Conservation (phyloP, 805 yeast genomes). For the Blastobotrys attinorum region DNA sequence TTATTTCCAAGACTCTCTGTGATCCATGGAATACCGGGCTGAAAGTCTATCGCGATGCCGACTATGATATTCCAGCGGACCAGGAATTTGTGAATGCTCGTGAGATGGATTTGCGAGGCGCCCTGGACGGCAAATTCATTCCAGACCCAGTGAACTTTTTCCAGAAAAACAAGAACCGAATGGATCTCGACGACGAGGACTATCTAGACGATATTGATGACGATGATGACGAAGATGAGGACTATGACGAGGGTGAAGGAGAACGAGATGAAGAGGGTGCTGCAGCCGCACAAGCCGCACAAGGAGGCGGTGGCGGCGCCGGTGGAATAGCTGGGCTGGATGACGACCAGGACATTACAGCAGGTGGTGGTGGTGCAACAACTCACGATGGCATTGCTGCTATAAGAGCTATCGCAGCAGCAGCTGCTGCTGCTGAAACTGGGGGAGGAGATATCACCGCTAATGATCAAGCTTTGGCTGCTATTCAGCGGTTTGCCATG, state of each 20-base stretch:
- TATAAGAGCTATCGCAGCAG: no score
- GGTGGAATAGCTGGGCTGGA: no score
- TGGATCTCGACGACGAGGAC: constrained; percentile 1
- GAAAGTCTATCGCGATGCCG: constrained; percentile 8
- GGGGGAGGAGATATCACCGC: no score
- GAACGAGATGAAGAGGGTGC: no score
- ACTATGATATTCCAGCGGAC: neutral
- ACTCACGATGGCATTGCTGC: no score
- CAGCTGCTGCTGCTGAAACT: no score
- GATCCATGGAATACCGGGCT: constrained; percentile 56
- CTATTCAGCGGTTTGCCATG: no score
- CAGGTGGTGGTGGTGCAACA: no score
- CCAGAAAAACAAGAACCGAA: neutral
- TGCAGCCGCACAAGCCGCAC: no score
- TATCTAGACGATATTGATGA: constrained; percentile 3
- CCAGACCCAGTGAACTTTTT: constrained; percentile 5
- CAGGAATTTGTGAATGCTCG: neutral
- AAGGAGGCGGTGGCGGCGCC: no score
- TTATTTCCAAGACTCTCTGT: constrained; percentile 51
- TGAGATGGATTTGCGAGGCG: constrained; percentile 5
- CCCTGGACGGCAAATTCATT: constrained; percentile 13
- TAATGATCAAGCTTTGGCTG: no score
- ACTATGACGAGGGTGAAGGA: neutral
- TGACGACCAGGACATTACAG: no score
- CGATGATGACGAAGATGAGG: neutral